Percentiles rank a stretch among this genome's conserved stretches.
Evolutionary conservation across 108 stramenopile species (phyloP).

Genomic region (Skeletonema grethae): DNA sequence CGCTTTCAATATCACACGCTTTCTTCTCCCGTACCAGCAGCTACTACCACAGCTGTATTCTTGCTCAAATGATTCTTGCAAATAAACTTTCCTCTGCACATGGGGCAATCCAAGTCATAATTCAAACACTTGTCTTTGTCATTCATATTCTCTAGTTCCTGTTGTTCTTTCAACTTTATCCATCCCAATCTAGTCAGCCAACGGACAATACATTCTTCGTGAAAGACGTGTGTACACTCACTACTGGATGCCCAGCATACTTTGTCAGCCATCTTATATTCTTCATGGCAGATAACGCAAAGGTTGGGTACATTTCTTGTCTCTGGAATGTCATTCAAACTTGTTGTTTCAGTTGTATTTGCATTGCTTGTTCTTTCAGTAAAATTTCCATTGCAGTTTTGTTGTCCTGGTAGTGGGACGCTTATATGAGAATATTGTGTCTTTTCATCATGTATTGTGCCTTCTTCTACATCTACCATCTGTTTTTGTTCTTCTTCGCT

Average conservation of each 20-base stretch:
- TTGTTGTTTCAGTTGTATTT: background rate
- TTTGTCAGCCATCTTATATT: constrained; percentile 47
- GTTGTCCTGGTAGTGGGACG: constrained; percentile 1
- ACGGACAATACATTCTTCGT: constrained; percentile 45
- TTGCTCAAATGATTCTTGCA: constrained; percentile 2
- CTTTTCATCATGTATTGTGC: background rate
- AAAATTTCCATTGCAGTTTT: background rate
- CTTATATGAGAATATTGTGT: background rate
- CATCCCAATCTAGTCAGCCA: constrained; percentile 52
- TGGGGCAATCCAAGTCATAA: constrained; percentile 64
- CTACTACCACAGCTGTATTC: background rate
- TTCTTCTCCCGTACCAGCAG: background rate
- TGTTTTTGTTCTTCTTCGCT: background rate
- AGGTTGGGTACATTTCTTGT: constrained; percentile 54
- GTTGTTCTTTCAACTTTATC: constrained; percentile 35
- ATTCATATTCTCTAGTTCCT: constrained; percentile 22
- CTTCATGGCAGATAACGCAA: constrained; percentile 63
- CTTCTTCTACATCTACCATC: background rate
- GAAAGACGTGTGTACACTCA: constrained; percentile 51
- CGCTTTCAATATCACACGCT: background rate
- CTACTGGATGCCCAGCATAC: constrained; percentile 65
- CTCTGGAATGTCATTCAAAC: background rate
- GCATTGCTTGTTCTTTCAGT: background rate
- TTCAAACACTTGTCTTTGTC: constrained; percentile 39
- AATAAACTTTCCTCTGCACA: constrained; percentile 65